A percentile compares a stretch with the other conserved stretches of the same genome.
These are phyloP conservation scores for Plasmodium sp. DNA, from an alignment of 169 alveolate genomes.

Conservation along the genomic window DNA sequence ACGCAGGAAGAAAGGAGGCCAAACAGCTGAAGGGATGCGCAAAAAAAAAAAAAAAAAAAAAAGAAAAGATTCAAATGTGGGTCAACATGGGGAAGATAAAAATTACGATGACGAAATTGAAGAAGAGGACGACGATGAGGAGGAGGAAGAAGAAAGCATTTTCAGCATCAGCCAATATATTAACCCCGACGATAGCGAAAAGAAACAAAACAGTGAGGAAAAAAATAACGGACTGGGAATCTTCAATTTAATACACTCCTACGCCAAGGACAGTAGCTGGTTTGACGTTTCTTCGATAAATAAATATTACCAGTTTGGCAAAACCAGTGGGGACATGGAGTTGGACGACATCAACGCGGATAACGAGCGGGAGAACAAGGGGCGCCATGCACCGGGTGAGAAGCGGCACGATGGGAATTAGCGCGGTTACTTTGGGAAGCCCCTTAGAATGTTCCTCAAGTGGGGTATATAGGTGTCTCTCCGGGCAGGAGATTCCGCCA, in stretches of 20 bases:
- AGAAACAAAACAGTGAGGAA: neutral
- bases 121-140: neutral
- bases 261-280: conserved; percentile 72
- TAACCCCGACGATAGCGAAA: conserved; percentile 4
- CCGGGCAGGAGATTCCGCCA: neutral
- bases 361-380: neutral
- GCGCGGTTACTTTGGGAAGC: neutral
- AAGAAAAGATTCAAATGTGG: neutral
- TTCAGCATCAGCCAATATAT: conserved; percentile 48
- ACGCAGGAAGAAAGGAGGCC: neutral
- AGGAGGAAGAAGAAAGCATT: conserved; percentile 23
- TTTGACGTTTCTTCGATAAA: conserved; percentile 66
- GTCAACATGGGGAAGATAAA: neutral
- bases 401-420: neutral
- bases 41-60: neutral
- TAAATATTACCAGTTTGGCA: conserved; percentile 47
- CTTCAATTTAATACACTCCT: conserved; percentile 47
- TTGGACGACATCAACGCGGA: conserved; percentile 15
- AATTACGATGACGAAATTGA: neutral
- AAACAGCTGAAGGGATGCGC: neutral
- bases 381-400: neutral
- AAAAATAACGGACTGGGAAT: conserved; percentile 19
- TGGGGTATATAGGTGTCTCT: neutral
- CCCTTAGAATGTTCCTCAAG: neutral
- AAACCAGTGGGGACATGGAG: conserved; percentile 20